Evolutionary conservation across 148 eudicot species (phyloP).

Genomic region (Nepenthes gracilis): DNA sequence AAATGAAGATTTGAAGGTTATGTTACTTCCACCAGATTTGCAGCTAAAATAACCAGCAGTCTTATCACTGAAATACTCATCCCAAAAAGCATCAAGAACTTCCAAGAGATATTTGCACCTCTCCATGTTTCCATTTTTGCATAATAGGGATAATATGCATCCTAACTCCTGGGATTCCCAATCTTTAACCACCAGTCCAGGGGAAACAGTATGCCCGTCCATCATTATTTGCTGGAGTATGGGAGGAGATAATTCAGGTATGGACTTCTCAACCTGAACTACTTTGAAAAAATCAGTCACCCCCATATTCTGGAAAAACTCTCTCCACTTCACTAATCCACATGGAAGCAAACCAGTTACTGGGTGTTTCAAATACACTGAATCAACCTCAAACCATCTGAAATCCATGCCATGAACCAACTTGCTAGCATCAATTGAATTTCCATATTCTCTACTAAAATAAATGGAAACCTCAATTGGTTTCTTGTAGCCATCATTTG

Average conservation of each 20-base stretch:
- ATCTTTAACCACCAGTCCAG: constrained; percentile 41
- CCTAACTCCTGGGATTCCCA: constrained; percentile 83
- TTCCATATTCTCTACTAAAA: constrained; percentile 62
- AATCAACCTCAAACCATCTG: constrained; percentile 71
- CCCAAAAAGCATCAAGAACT: constrained; percentile 73
- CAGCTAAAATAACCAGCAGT: constrained; percentile 29
- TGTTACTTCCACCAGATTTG: constrained; percentile 24
- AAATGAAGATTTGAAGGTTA: constrained; percentile 49
- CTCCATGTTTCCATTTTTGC: constrained; percentile 31
- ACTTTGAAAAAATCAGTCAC: constrained; percentile 72
- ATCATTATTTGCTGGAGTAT: constrained; percentile 19
- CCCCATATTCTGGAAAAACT: constrained; percentile 69
- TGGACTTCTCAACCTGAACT: constrained; percentile 38
- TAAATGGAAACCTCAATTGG: constrained; percentile 56
- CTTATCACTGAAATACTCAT: constrained; percentile 55
- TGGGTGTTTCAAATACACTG: constrained; percentile 50
- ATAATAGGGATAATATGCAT: constrained; percentile 41
- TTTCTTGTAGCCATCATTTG: constrained; percentile 64
- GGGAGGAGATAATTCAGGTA: constrained; percentile 32
- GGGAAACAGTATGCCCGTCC: constrained; percentile 26
- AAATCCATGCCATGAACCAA: constrained; percentile 41
- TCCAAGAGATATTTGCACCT: constrained; percentile 57
- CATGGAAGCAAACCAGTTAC: constrained; percentile 34
- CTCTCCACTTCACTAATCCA: constrained; percentile 57
- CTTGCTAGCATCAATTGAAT: constrained; percentile 43